Percentiles rank a stretch among this genome's conserved stretches.
These are phyloP conservation scores for Guyanaporus albipodus DNA, from an alignment of 768 basidiomycete species.

Conservation along the genomic window DNA sequence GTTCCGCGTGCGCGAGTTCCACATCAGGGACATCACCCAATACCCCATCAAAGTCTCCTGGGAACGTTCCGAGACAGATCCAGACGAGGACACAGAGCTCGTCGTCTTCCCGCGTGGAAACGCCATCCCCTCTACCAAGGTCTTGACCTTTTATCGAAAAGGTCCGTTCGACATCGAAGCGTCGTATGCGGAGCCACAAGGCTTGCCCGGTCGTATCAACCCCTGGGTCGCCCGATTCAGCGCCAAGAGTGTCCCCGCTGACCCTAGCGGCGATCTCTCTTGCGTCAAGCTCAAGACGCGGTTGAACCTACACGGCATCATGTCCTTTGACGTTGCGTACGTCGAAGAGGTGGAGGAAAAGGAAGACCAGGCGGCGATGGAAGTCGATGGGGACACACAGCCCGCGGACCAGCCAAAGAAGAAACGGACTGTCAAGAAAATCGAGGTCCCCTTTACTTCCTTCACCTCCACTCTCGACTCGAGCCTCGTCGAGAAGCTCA, in stretches of 20 bases:
- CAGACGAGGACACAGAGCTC: constrained; percentile 88
- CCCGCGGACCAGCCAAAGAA: constrained; percentile 55
- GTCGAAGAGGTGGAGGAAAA: constrained; percentile 78
- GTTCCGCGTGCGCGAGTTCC: constrained; percentile 97
- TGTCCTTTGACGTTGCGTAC: constrained; percentile 85
- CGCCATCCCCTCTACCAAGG: constrained; percentile 87
- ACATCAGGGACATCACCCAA: constrained; percentile 76
- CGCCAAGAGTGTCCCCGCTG: constrained; percentile 73
- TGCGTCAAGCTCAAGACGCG: constrained; percentile 90
- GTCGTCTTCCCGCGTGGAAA: constrained; percentile 87
- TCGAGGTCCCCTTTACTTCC: constrained; percentile 70
- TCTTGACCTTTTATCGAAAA: constrained; percentile 91
- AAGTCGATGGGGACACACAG: constrained; percentile 52
- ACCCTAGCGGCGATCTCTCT: constrained; percentile 66
- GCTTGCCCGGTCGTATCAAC: constrained; percentile 75
- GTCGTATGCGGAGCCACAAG: constrained; percentile 66
- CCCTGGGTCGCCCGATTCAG: constrained; percentile 82
- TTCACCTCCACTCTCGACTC: constrained; percentile 63
- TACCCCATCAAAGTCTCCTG: constrained; percentile 92
- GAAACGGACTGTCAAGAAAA: constrained; percentile 82
- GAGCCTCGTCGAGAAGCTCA: constrained; percentile 55
- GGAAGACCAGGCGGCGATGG: constrained; percentile 68
- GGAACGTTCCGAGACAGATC: constrained; percentile 68
- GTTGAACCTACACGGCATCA: constrained; percentile 79
- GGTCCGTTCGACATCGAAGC: constrained; percentile 87